Base-by-base conservation (phyloP, 495 filamentous ascomycete species). In the Penicillium roqueforti region DNA sequence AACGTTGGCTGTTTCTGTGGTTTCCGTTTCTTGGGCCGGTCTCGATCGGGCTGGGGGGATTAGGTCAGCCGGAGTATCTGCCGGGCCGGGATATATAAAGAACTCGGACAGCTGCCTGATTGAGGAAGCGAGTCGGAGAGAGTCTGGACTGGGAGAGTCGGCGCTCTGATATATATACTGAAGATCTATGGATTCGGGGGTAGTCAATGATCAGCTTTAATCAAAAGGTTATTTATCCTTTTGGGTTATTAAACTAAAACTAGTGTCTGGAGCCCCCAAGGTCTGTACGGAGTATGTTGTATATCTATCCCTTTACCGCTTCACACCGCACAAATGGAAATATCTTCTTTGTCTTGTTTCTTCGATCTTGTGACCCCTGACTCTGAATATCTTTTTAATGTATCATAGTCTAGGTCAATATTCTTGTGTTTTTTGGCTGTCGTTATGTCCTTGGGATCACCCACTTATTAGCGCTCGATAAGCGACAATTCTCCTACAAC, bases 1-100 rank as follows among this genome's bases (percentile, higher is more conserved):
- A 18, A 50, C 23, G 45, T 54, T 54, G 52, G 39, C 18, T 47
- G 25, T 6, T 34, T 19, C 38, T 36, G 31, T 10, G 11, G 37
- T 47, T 43, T 43, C 43, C 44, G 44, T 53, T 55, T 62, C 52
- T 63, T 51, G 50, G 63, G 52, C 62, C 47, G 36, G 42, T 45
- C 54, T 56, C 44, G 58, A 60, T 49, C 29, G 44, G 45, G 51
- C 41, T 10, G 20, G 29, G 46, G 34, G n/a, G 20, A n/a, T 58
- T 51, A 56, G 19, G 26, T 56, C 49, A 56, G 39, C 57, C 53
- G 58, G 58, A 60, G 22, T 40, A 60, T 57, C 43, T 28, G 20
- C 22, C 53, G 53, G 57, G 1, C 53, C 57, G 54, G 39, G 47
- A 5, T 31, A 50, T 39, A 51, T 39, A 52, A 52, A 42, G 36